Evolutionary conservation across 2,329 filamentous ascomycete genomes (phyloP), one percentile per base, ranked within the genome.

Genomic region (Aspergillus caelatus): DNA sequence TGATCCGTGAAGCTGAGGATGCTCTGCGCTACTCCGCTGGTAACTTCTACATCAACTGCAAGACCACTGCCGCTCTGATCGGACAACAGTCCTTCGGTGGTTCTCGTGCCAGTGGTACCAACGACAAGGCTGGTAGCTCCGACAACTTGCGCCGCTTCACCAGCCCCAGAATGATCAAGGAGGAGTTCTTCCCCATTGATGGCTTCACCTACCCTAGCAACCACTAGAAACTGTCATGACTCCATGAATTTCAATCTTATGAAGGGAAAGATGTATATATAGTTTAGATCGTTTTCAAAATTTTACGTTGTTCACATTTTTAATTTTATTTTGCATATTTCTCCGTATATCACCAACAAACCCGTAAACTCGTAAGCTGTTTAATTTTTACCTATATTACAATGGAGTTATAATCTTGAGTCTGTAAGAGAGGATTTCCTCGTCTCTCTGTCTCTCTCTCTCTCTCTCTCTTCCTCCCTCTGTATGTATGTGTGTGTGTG

Each of bases 21-120:
- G 71, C 67, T 1, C 72, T 80, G 30, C 74, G 77, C 39, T 72
- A 76, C 65, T 71, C 77, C 16, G 78, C 78, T 26, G 79, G 78
- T 7, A 80, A 79, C 63, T 78, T 80, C 61, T 80, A 80, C 61
- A 78, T 80, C 68, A 80, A 77, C 69, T 76, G 73, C 70, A 79
- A 80, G 67, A 79, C 86, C 73, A 91, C 89, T 1, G 89, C 88
- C n/a, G 88, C 89, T 12, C 87, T 91, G 30, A 88, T 91, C 14
- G 89, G 88, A 3, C 89, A 91, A 79, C 89, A 91, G 79, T 86
- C 89, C 5, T 91, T 91, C 73, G 89, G 89, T 14, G 89, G 89
- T 60, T 84, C 86, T 16, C 82, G 89, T 64, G 88, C 87, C n/a
- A 89, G 86, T 67, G 89, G 89, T 26, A 91, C 89, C 9, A 91